Percentiles rank a stretch among this genome's conserved stretches.
Evolutionary conservation across 352 stramenopile species (phyloP).

Genomic region (Phytopythium sindhum): DNA sequence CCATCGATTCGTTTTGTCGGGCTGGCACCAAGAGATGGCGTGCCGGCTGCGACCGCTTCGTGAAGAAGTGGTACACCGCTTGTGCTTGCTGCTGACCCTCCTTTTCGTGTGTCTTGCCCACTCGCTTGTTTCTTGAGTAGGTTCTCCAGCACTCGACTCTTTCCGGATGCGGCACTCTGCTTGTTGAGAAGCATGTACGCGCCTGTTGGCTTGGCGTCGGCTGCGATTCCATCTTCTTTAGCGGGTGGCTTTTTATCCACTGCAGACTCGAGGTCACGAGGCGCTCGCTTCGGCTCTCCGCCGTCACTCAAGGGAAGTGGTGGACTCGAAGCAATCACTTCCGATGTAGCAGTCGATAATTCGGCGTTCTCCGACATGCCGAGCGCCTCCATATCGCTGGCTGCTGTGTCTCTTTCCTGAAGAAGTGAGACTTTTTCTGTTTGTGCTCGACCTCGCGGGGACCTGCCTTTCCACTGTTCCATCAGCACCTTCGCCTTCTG

Average conservation of each 20-base stretch:
- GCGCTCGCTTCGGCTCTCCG: background rate
- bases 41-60: background rate
- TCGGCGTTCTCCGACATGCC: background rate
- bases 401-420: background rate
- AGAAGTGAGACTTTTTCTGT: background rate
- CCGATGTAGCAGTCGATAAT: background rate
- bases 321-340: too few species aligned
- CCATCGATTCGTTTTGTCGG: background rate
- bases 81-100: background rate
- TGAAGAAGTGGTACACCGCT: background rate
- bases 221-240: background rate
- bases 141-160: conserved; percentile 36
- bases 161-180: conserved; percentile 23
- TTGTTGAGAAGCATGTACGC: conserved; percentile 47
- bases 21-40: background rate
- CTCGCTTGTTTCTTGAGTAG: conserved; percentile 25
- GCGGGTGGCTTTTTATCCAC: background rate
- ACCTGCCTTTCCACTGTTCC: conserved; percentile 10
- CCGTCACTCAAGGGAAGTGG: background rate
- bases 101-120: background rate
- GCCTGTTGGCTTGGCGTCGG: conserved; percentile 20
- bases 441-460: background rate
- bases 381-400: background rate
- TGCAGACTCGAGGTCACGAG: background rate
- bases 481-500: conserved; percentile 21